These are phyloP conservation scores for Calonectria crousiana DNA, from an alignment of 2,329 filamentous ascomycete genomes.

Conservation along the genomic window DNA sequence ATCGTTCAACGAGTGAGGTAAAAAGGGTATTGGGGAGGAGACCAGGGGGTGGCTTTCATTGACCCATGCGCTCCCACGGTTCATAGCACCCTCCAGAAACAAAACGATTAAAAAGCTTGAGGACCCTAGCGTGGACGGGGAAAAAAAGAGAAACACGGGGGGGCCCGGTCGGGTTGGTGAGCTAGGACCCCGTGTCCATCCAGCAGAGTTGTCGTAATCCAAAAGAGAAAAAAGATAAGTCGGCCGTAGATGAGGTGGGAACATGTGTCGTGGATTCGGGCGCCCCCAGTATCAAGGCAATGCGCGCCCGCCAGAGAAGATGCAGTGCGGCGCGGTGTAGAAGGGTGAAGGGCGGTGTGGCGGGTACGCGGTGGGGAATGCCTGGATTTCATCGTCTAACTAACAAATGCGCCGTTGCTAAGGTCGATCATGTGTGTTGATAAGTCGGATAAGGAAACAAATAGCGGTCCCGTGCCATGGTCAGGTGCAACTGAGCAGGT, in stretches of 20 bases:
- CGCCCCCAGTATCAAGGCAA: not conserved
- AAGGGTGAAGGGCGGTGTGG: constrained; percentile 6
- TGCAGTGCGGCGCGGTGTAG: not conserved
- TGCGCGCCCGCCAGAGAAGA: constrained; percentile 12
- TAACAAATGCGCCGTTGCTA: constrained; percentile 14
- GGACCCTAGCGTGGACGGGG: constrained; percentile 1
- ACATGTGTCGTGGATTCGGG: not conserved
- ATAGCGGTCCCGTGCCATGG: constrained; percentile 8
- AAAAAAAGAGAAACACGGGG: not conserved
- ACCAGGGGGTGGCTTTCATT: constrained; percentile 10
- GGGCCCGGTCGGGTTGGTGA: not conserved
- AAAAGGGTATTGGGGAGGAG: constrained; percentile 25
- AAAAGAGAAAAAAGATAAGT: constrained; percentile 14
- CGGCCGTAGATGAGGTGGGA: constrained; percentile 14
- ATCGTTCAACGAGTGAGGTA: constrained; percentile 20
- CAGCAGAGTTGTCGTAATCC: constrained; percentile 18
- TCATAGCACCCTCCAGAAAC: constrained; percentile 9
- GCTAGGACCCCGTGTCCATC: constrained; percentile 6
- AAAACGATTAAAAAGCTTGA: constrained; percentile 13
- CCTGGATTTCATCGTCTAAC: constrained; percentile 15
- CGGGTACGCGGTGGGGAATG: not conserved
- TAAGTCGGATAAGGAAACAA: constrained; percentile 19
- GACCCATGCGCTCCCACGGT: constrained; percentile 12
- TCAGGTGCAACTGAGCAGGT: constrained; percentile 9
- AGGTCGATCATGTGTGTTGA: constrained; percentile 8